These are phyloP conservation scores for Dictyostelium firmibasis DNA, from an alignment of 78 protist species.

Conservation along the genomic window DNA sequence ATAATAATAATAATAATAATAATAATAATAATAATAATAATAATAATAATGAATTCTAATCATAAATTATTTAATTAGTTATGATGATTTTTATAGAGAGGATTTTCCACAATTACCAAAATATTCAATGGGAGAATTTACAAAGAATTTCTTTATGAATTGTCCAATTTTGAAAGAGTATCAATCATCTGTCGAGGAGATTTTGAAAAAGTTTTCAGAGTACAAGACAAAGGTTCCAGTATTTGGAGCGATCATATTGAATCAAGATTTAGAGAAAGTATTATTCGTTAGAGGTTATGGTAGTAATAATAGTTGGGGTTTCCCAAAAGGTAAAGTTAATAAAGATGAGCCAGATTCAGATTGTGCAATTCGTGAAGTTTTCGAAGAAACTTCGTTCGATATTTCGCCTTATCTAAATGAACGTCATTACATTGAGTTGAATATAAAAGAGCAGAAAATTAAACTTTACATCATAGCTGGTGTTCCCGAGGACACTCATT, in stretches of 20 bases:
- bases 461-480: conserved; percentile 81
- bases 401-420: conserved; percentile 25
- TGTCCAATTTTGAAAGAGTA: conserved; percentile 71
- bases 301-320: conserved; percentile 86
- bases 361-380: conserved; percentile 93
- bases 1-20: too few relatives aligned
- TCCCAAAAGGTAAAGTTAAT: conserved; percentile 93
- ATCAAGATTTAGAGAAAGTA: conserved; percentile 79
- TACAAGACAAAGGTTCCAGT: conserved; percentile 90
- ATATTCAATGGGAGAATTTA: conserved; percentile 41
- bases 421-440: conserved; percentile 44
- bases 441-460: conserved; percentile 58
- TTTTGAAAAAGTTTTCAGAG: conserved; percentile 75
- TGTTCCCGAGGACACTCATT: conserved; percentile 81
- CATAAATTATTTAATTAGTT: neutral
- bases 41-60: too few relatives aligned
- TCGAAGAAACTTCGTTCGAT: conserved; percentile 91
- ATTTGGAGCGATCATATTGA: conserved; percentile 89
- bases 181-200: conserved; percentile 11
- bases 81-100: conserved; percentile 86
- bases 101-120: conserved; percentile 65
- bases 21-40: too few relatives aligned
- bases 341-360: conserved; percentile 72
- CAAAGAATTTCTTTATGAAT: conserved; percentile 75
- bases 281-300: conserved; percentile 71